Evolutionary conservation across 805 yeast species (phyloP).

Genomic region (Kazachstania psychrophila): DNA sequence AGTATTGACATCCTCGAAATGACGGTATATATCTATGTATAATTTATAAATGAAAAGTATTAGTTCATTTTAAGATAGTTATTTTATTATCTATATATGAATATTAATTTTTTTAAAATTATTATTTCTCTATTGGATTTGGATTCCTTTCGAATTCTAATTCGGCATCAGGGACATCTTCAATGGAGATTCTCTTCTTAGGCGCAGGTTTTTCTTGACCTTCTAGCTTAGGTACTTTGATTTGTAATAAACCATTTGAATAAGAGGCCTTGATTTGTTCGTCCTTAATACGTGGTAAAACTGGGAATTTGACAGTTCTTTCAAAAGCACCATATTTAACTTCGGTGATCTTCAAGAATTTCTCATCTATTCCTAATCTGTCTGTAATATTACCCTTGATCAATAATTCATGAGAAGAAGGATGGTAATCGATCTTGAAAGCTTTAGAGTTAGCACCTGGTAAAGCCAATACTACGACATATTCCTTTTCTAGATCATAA

Average conservation of each 20-base stretch:
- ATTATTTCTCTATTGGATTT: too few species aligned
- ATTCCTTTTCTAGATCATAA: slow-evolving; percentile 41
- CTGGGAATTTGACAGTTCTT: slow-evolving; percentile 48
- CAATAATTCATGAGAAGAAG: slow-evolving; percentile 44
- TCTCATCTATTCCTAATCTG: slow-evolving; percentile 32
- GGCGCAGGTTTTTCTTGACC: slow-evolving; percentile 31
- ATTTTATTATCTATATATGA: too few species aligned
- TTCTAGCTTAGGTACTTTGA: slow-evolving; percentile 40
- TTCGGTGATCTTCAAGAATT: slow-evolving; percentile 40
- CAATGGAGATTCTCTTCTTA: slow-evolving; percentile 38
- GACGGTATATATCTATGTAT: too few species aligned
- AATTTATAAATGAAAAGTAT: too few species aligned
- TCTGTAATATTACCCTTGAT: slow-evolving; percentile 42
- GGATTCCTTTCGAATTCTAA: slow-evolving; percentile 41
- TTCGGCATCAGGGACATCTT: slow-evolving; percentile 43
- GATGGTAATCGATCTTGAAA: slow-evolving; percentile 50
- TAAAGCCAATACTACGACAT: slow-evolving; percentile 41
- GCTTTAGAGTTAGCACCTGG: slow-evolving; percentile 51
- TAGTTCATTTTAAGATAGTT: too few species aligned
- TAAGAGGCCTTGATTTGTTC: slow-evolving; percentile 46
- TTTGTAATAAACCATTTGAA: slow-evolving; percentile 44
- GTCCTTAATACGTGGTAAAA: slow-evolving; percentile 43
- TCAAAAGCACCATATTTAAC: slow-evolving; percentile 49
- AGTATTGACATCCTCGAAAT: too few species aligned
- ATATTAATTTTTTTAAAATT: too few species aligned